Conservation (phyloP, 2,329 filamentous ascomycete genomes). For the Macrophomina phaseolina region DNA sequence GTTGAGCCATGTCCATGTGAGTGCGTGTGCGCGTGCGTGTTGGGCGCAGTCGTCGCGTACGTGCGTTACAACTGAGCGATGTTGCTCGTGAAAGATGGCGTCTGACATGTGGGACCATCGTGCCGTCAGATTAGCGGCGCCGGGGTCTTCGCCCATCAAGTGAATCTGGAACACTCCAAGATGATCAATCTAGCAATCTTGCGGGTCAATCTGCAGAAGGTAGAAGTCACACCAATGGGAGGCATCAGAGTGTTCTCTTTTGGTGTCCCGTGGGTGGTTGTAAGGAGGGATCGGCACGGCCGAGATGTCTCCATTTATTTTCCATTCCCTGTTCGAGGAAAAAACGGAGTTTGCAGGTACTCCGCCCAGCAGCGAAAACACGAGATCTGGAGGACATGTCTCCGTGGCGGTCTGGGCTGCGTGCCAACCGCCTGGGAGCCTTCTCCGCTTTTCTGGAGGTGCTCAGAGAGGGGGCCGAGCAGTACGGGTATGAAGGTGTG, state of each 20-base stretch:
- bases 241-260: conserved; percentile 2
- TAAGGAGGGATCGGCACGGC: conserved; percentile 6
- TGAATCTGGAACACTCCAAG: conserved; percentile 23
- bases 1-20: not conserved
- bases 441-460: conserved; percentile 14
- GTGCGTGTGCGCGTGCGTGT: not conserved
- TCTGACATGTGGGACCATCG: not conserved
- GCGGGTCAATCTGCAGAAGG: conserved; percentile 2
- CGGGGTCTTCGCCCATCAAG: conserved; percentile 6
- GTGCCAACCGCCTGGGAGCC: not conserved
- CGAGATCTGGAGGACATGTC: conserved; percentile 10
- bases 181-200: conserved; percentile 19
- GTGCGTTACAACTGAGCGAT: not conserved
- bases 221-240: conserved; percentile 3
- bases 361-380: not conserved
- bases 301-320: conserved; percentile 13
- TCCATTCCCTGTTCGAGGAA: not conserved
- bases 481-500: not conserved
- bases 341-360: not conserved
- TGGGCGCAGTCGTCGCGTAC: not conserved
- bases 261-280: not conserved
- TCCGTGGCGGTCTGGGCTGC: conserved; percentile 10
- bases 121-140: not conserved
- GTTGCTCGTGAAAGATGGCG: conserved; percentile 3
- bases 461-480: not conserved